Base-by-base conservation (phyloP, 2,329 filamentous ascomycete species). In the Alternaria incomplexa region DNA sequence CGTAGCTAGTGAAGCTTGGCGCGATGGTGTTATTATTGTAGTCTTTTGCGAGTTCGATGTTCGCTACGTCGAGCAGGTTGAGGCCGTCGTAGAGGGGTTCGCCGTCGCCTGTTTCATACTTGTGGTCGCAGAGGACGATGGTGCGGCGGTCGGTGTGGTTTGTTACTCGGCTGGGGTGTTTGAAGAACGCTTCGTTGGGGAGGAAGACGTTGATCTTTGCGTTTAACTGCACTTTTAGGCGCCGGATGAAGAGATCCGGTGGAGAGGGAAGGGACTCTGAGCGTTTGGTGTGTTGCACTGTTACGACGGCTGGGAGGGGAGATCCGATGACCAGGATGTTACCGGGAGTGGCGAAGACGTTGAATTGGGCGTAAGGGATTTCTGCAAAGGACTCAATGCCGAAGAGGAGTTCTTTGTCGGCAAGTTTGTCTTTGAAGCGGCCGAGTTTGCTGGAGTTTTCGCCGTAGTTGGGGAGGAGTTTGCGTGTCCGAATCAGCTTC, bases 1-100 rank as follows among this genome's bases (percentile, higher is more conserved):
- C 74, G 50, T 74, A 77, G 36, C 66, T 73, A 6, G 70, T 71
- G 55, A 77, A 77, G 23, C 71, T 69, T 1, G 75, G 73, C 3
- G 36, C 36, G 0, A 64, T 48, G 7, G 68, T 28, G 9, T 26
- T 30, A 12, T 30, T 30, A 4, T 30, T 30, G 6, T 1, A 2
- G 3, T 66, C 62, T 6, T 66, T 55, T 11, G 26, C 45, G 7
- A 73, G 23, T 5, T 47, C 54, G 20, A 68, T 28, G 3, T 61
- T 63, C 23, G 44, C 64, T 2, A 70, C 26, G 3, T 69, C 56
- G 28, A 59, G 20, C 3, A 73, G 53, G 7, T 65, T 45, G 11
- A 73, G 52, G 4, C 68, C 70, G 40, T 74, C 62, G n/a, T 60
- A 63, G 0, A 75, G 44, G 3, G 63, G 58, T n/a, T 68, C 40